These are phyloP conservation scores for Blastocystis hominis DNA, from an alignment of 352 stramenopile genomes.

Conservation along the genomic window DNA sequence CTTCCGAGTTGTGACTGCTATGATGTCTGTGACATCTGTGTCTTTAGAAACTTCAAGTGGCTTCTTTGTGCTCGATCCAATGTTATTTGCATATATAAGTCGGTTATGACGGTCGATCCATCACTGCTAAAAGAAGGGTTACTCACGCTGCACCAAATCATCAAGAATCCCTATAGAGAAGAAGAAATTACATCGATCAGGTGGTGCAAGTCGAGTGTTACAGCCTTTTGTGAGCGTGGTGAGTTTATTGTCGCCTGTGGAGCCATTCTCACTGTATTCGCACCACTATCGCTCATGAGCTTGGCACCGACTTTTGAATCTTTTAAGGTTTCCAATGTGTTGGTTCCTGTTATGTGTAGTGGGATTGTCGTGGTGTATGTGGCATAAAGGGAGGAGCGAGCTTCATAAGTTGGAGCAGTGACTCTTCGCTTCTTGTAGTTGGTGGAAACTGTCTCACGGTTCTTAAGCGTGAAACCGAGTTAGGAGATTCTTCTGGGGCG, in stretches of 20 bases:
- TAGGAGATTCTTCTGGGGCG: neutral
- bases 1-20: neutral
- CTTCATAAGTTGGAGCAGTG: neutral
- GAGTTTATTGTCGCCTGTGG: neutral
- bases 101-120: neutral
- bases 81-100: neutral
- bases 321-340: neutral
- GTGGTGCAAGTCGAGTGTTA: conserved; percentile 3
- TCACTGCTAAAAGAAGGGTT: neutral
- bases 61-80: neutral
- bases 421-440: conserved; percentile 13
- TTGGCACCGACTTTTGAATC: neutral
- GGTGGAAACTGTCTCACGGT: neutral
- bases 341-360: neutral
- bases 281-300: neutral
- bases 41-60: neutral
- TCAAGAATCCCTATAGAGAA: neutral
- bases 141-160: conserved; percentile 11
- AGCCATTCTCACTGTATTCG: neutral
- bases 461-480: neutral
- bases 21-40: conserved; percentile 13
- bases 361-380: conserved; percentile 24
- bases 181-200: neutral
- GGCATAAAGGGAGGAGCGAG: neutral
- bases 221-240: neutral